Percentiles rank a stretch among this genome's conserved stretches.
Conservation (phyloP, 495 filamentous ascomycete species). For the Penicillium nucicola region DNA sequence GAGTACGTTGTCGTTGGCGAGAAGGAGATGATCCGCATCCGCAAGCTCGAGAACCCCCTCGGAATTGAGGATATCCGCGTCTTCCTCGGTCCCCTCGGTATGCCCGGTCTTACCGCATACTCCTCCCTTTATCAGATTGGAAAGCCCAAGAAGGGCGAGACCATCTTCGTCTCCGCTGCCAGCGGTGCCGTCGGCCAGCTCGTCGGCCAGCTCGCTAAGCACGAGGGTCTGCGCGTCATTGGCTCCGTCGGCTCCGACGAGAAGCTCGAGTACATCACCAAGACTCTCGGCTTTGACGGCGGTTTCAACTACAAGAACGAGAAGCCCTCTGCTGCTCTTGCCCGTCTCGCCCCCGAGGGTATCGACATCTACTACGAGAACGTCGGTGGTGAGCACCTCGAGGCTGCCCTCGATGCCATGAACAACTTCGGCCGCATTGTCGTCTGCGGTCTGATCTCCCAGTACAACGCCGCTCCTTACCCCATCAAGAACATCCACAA, state of each 20-base stretch:
- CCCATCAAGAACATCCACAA: slow-evolving; percentile 62
- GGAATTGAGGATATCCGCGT: slow-evolving; percentile 44
- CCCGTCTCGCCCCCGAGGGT: slow-evolving; percentile 73
- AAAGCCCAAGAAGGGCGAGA: slow-evolving; percentile 82
- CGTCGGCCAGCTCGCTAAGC: slow-evolving; percentile 83
- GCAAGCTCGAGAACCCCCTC: slow-evolving; percentile 42
- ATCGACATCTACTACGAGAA: slow-evolving; percentile 97
- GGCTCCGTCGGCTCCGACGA: slow-evolving; percentile 69
- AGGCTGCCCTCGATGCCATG: slow-evolving; percentile 67
- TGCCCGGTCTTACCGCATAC: slow-evolving; percentile 86
- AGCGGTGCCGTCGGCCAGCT: slow-evolving; percentile 82
- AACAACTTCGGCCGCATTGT: slow-evolving; percentile 71
- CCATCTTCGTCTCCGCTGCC: slow-evolving; percentile 80
- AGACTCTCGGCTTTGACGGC: slow-evolving; percentile 65
- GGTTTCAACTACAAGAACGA: slow-evolving; percentile 80
- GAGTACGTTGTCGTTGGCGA: slow-evolving; percentile 49
- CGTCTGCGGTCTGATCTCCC: slow-evolving; percentile 68
- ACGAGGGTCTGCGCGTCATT: slow-evolving; percentile 81
- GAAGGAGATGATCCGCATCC: slow-evolving; percentile 30
- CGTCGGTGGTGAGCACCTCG: slow-evolving; percentile 85
- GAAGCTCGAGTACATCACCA: slow-evolving; percentile 64
- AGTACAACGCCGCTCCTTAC: slow-evolving; percentile 72
- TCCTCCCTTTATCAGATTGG: slow-evolving; percentile 79
- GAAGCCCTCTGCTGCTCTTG: slow-evolving; percentile 64
- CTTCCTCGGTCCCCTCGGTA: slow-evolving; percentile 73